Percentiles rank a stretch among this genome's conserved stretches.
These are phyloP conservation scores for Chytriomyces hyalinus DNA, from an alignment of 192 early-diverging fungal genomes.

Conservation along the genomic window DNA sequence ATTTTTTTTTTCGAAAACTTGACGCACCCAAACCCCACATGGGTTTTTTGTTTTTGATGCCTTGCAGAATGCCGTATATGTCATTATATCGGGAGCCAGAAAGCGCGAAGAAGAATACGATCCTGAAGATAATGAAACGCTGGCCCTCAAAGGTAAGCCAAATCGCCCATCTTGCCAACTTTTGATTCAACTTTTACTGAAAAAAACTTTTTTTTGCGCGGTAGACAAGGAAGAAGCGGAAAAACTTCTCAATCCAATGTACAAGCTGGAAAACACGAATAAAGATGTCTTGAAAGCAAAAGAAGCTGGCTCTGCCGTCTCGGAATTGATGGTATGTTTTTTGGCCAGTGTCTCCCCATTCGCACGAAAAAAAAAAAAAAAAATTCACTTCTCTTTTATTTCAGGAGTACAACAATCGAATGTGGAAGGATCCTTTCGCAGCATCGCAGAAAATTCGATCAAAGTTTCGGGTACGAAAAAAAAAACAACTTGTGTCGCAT, in stretches of 20 bases:
- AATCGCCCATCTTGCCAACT: too few species aligned
- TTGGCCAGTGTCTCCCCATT: not conserved
- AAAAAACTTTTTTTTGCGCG: not conserved
- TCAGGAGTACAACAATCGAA: conserved; percentile 62
- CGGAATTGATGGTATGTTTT: conserved; percentile 56
- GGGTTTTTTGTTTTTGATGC: too few species aligned
- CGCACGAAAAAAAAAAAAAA: too few species aligned
- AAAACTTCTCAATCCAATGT: conserved; percentile 58
- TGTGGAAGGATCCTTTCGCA: conserved; percentile 82
- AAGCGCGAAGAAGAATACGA: conserved; percentile 77
- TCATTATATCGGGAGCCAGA: conserved; percentile 72
- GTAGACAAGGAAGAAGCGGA: conserved; percentile 56
- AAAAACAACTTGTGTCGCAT: not conserved
- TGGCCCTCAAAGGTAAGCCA: conserved; percentile 61
- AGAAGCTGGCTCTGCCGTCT: conserved; percentile 57
- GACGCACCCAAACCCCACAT: not conserved
- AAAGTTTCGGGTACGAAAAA: conserved; percentile 59
- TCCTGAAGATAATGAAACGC: conserved; percentile 67
- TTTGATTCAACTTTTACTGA: too few species aligned
- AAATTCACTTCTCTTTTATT: not conserved
- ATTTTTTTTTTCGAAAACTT: not conserved
- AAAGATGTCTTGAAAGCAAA: conserved; percentile 57
- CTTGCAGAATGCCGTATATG: conserved; percentile 70
- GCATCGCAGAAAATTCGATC: conserved; percentile 73
- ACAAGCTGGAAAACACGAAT: conserved; percentile 65